Evolutionary conservation across 768 basidiomycete species (phyloP).

Genomic region (Phaeolepiota aurea): DNA sequence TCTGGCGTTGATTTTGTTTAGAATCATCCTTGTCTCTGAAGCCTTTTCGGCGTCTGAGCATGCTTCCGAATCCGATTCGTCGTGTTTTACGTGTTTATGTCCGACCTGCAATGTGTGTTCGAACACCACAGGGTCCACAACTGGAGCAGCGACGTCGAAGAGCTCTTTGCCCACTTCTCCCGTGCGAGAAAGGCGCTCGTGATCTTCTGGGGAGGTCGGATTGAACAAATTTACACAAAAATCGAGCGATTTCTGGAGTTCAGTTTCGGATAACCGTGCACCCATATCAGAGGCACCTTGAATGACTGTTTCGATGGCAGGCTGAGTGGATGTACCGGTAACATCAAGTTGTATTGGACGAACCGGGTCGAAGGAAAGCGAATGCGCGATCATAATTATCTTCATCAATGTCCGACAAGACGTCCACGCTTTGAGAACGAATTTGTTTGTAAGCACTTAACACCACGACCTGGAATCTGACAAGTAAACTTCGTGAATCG

Average conservation of each 20-base stretch:
- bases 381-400: slow-evolving; percentile 68
- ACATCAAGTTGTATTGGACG: slow-evolving; percentile 9
- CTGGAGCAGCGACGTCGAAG: slow-evolving; percentile 44
- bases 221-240: slow-evolving; percentile 71
- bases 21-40: slow-evolving; percentile 41
- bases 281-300: slow-evolving; percentile 79
- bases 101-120: slow-evolving; percentile 23
- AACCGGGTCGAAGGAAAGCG: slow-evolving; percentile 52
- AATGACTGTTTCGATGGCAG: slow-evolving; percentile 41
- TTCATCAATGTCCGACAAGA: slow-evolving; percentile 57
- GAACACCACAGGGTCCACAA: slow-evolving; percentile 35
- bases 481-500: neutral
- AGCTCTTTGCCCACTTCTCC: slow-evolving; percentile 26
- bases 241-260: slow-evolving; percentile 68
- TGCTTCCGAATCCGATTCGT: slow-evolving; percentile 10
- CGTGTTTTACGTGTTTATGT: slow-evolving; percentile 4
- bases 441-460: slow-evolving; percentile 73
- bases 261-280: slow-evolving; percentile 56
- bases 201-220: slow-evolving; percentile 58
- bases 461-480: slow-evolving; percentile 60
- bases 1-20: slow-evolving; percentile 64
- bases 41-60: slow-evolving; percentile 28
- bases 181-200: slow-evolving; percentile 27
- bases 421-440: slow-evolving; percentile 43
- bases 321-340: neutral